Base-by-base conservation (phyloP, 108 stramenopile genomes). In the Nannochloropsis oceanica region DNA sequence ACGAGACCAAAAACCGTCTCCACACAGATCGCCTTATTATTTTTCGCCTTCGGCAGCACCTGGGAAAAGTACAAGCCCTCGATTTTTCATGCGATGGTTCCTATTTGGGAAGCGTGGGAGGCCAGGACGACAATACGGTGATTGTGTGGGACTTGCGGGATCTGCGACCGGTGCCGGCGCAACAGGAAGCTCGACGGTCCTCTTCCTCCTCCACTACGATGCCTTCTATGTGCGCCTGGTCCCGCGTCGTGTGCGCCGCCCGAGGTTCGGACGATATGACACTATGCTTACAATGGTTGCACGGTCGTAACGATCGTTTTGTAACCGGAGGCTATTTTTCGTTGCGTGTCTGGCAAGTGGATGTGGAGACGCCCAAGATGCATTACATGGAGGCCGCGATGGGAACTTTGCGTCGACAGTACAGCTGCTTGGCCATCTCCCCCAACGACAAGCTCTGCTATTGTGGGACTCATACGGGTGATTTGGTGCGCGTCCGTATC, bases 71-170 rank as follows among this genome's bases (percentile, higher is more conserved):
- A n/a, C 92, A 94, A 82, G 86, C 90, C 43, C 81, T 94, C 26
- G 89, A 87, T 44, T 93, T 93, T 86, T 92, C 88, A 84, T 92
- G 84, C 44, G 91, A 93, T 88, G 90, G 88, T 42, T 81, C 89
- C 43, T 95, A 84, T 80, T 89, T 96, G 24, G 90, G 90, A 13
- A 92, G 94, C 22, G 84, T 95, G 14, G 95, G 95, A 26, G 95
- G 95, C 14, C 92, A 92, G 79, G 95, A 96, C 86, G 95, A 96
- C 87, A 96, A 96, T 89, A 93, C 94, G n/a, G 84, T 96, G 44
- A 95, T 95, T 22, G 92, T 95, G 42, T 96, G 95, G 95, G 91
- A 94, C 83, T 83, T 93, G 26, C 59, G 59, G n/a, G 34, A 34
- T 5, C 34, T 34, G 34, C n/a, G 22, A 9, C 59, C 18, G 59